A percentile compares a stretch with the other conserved stretches of the same genome.
phyloP scores from a whole-genome alignment of 2,329 filamentous ascomycete species.

The Sordariomycetes sp. region DNA sequence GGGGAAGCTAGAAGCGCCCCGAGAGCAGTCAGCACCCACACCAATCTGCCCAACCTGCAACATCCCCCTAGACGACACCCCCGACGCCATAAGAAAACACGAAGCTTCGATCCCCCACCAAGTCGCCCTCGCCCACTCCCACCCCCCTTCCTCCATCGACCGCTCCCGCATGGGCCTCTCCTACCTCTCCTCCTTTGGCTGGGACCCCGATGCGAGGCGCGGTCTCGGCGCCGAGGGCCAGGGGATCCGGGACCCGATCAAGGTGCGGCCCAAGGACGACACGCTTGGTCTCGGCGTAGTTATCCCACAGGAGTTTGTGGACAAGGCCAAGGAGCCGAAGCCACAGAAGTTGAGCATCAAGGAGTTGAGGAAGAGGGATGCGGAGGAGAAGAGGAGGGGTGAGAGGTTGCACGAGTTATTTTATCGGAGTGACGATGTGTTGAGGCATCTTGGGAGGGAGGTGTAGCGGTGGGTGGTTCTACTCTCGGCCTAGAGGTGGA shows the following conservation, averaged over 20 bases:
- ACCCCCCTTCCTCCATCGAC: slow-evolving; percentile 60
- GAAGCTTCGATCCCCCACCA: slow-evolving; percentile 58
- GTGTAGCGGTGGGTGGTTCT: background rate
- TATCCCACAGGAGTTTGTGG: slow-evolving; percentile 23
- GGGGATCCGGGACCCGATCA: slow-evolving; percentile 66
- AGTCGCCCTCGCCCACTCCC: slow-evolving; percentile 53
- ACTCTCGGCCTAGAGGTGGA: background rate
- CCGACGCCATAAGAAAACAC: slow-evolving; percentile 23
- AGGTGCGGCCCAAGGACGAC: slow-evolving; percentile 57
- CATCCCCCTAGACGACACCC: slow-evolving; percentile 15
- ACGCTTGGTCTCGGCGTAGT: slow-evolving; percentile 57
- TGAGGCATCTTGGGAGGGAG: slow-evolving; percentile 53
- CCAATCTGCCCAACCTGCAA: slow-evolving; percentile 21
- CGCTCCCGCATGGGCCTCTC: slow-evolving; percentile 56
- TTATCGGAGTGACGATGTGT: slow-evolving; percentile 61
- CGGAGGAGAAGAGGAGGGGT: slow-evolving; percentile 46
- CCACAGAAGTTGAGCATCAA: slow-evolving; percentile 52
- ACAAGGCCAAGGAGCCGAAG: slow-evolving; percentile 25
- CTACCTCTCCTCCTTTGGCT: slow-evolving; percentile 54
- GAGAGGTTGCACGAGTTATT: slow-evolving; percentile 58
- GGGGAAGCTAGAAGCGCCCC: no score
- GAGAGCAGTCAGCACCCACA: background rate
- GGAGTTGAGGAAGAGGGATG: slow-evolving; percentile 47
- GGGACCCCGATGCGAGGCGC: slow-evolving; percentile 57
- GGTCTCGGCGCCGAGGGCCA: slow-evolving; percentile 61